A percentile compares a stretch with the other conserved stretches of the same genome.
Conservation (phyloP, 768 basidiomycete genomes). For the Psilocybe subaeruginosa region DNA sequence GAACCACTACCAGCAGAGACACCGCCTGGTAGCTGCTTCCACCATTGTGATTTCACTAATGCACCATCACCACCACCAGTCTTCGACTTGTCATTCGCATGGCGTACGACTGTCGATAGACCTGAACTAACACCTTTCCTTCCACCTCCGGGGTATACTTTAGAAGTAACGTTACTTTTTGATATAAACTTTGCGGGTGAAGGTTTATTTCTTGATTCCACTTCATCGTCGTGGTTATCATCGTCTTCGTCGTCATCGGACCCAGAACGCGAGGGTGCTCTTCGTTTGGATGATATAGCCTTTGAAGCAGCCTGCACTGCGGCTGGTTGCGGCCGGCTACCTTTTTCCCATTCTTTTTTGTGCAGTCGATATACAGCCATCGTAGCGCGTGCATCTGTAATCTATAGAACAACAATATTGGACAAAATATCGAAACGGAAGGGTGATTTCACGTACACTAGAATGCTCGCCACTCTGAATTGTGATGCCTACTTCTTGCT, state of each 20-base stretch:
- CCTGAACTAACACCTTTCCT: slow-evolving; percentile 69
- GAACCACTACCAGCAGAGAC: slow-evolving; percentile 6
- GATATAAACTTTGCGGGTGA: slow-evolving; percentile 9
- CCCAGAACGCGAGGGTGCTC: slow-evolving; percentile 13
- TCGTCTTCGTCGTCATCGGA: not conserved
- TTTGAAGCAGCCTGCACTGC: not conserved
- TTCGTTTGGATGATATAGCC: slow-evolving; percentile 12
- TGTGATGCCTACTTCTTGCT: slow-evolving; percentile 73
- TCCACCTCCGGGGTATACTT: slow-evolving; percentile 51
- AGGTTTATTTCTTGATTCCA: slow-evolving; percentile 16
- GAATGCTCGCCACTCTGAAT: slow-evolving; percentile 93
- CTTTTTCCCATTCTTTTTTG: slow-evolving; percentile 81
- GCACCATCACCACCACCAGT: slow-evolving; percentile 8
- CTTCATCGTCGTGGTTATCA: slow-evolving; percentile 12
- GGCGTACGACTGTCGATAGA: slow-evolving; percentile 50
- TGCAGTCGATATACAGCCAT: slow-evolving; percentile 92
- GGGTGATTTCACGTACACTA: slow-evolving; percentile 59
- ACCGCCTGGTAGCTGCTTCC: slow-evolving; percentile 42
- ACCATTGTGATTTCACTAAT: slow-evolving; percentile 40
- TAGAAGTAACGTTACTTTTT: slow-evolving; percentile 10
- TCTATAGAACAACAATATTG: slow-evolving; percentile 44
- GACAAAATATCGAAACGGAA: not conserved
- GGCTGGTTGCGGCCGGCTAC: slow-evolving; percentile 29
- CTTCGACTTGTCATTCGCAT: slow-evolving; percentile 3
- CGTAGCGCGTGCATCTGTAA: slow-evolving; percentile 91